These are phyloP conservation scores for Citrullus amarus DNA, from an alignment of 306 rosid species.

Conservation along the genomic window DNA sequence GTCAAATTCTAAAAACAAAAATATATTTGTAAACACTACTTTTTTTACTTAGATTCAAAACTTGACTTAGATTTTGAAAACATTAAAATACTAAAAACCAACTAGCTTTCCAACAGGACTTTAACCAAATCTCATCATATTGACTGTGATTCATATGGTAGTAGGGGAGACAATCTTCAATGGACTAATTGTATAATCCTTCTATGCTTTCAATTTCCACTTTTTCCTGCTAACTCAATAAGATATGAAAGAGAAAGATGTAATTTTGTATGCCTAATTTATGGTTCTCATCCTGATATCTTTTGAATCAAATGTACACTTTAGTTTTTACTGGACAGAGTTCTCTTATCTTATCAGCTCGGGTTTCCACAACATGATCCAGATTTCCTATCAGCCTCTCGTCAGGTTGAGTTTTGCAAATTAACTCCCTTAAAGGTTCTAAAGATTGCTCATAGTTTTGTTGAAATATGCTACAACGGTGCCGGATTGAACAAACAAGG, in stretches of 20 bases:
- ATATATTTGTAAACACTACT: too few relatives aligned
- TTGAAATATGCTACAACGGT: neutral
- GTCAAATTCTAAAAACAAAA: too few relatives aligned
- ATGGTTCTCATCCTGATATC: neutral
- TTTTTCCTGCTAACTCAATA: neutral
- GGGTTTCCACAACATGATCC: neutral
- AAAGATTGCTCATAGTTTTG: neutral
- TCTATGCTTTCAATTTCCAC: neutral
- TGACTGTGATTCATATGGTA: neutral
- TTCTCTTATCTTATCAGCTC: neutral
- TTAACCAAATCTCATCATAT: too few relatives aligned
- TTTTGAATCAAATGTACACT: neutral
- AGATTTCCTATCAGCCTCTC: neutral
- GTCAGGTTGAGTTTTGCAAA: neutral
- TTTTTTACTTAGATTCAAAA: too few relatives aligned
- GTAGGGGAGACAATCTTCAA: neutral
- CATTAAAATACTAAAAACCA: too few relatives aligned
- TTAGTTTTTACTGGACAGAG: neutral
- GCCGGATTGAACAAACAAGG: neutral
- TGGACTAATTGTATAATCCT: neutral
- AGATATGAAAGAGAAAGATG: neutral
- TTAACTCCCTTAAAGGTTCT: neutral
- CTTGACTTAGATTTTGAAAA: too few relatives aligned
- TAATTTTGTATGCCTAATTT: neutral
- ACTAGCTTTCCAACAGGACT: too few relatives aligned